Evolutionary conservation across 2,329 filamentous ascomycete species (phyloP), one percentile per base, ranked within the genome.

Genomic region (Fusarium veterinarium): DNA sequence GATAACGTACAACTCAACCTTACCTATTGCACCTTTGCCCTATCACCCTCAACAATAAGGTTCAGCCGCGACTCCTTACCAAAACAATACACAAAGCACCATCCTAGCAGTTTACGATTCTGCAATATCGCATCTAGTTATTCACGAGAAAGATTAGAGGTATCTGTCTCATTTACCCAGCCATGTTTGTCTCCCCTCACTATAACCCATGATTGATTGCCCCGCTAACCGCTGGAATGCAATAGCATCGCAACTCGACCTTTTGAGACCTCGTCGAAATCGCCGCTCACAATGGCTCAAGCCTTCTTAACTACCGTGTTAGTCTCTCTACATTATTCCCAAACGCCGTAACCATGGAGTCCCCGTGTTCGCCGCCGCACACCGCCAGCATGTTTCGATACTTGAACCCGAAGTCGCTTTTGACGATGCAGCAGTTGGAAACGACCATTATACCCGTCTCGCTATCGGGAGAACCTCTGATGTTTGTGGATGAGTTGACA

Each of bases 201-300:
- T 64, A 57, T 52, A 23, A 62, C 71, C 40, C 40, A 51, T 53
- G 66, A 35, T 52, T 31, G 55, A 82, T 83, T 81, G 80, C 81
- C 81, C 80, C 79, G 82, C 82, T 84, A 82, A 84, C 82, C 70
- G 60, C 67, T 81, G 82, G 82, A 83, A 83, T 83, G 81, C 71
- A 80, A 75, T 61, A 70, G 45, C 49, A 69, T 69, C 65, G 45
- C 58, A 64, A 44, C 57, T 61, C 40, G 49, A 46, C 58, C 49
- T 63, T 67, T 68, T 62, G 46, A 74, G 41, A 53, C 69, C 42
- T 64, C 62, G 52, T 66, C 67, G 30, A 69, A 62, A 56, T 64
- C 64, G 28, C 49, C 56, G 58, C 35, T 70, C 72, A 74, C 65
- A 68, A 84, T 84, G 82, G 79, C 82, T 55, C 82, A 83, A 73